These are phyloP conservation scores for Cyberlindnera euphorbiiphila DNA, from an alignment of 805 yeast genomes.

Conservation along the genomic window DNA sequence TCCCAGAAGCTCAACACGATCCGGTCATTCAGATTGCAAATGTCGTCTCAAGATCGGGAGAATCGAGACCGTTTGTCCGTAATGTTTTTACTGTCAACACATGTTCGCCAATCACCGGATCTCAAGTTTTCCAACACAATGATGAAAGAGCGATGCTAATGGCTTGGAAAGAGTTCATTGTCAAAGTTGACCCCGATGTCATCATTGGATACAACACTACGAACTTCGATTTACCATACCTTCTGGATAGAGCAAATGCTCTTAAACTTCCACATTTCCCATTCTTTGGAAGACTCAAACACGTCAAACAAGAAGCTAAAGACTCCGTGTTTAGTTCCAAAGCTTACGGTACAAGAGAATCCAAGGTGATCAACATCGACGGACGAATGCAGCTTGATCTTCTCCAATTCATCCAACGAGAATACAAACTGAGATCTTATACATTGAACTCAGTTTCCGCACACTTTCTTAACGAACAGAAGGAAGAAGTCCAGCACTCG, in stretches of 20 bases:
- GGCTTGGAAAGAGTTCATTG: conserved; percentile 84
- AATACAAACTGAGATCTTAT: conserved; percentile 89
- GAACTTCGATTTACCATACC: conserved; percentile 92
- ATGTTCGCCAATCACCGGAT: conserved; percentile 91
- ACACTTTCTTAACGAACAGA: conserved; percentile 89
- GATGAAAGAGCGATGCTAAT: conserved; percentile 79
- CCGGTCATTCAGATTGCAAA: conserved; percentile 97
- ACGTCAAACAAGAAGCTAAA: conserved; percentile 69
- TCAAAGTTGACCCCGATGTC: conserved; percentile 88
- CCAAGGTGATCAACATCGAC: conserved; percentile 86
- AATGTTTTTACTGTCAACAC: conserved; percentile 91
- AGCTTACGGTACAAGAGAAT: conserved; percentile 95
- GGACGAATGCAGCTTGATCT: conserved; percentile 95
- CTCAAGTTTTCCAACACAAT: conserved; percentile 73
- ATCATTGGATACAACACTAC: conserved; percentile 94
- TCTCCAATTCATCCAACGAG: conserved; percentile 89
- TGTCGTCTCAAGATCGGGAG: conserved; percentile 83
- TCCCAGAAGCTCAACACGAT: conserved; percentile 92
- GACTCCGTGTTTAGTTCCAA: conserved; percentile 86
- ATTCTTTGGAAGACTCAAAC: conserved; percentile 73
- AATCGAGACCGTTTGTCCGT: conserved; percentile 81
- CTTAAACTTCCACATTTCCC: conserved; percentile 67
- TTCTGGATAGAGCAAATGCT: conserved; percentile 81
- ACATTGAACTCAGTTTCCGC: conserved; percentile 95
- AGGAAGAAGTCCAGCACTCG: conserved; percentile 97